These are phyloP conservation scores for Cladophialophora carrionii DNA, from an alignment of 2,329 filamentous ascomycete species.

Conservation along the genomic window DNA sequence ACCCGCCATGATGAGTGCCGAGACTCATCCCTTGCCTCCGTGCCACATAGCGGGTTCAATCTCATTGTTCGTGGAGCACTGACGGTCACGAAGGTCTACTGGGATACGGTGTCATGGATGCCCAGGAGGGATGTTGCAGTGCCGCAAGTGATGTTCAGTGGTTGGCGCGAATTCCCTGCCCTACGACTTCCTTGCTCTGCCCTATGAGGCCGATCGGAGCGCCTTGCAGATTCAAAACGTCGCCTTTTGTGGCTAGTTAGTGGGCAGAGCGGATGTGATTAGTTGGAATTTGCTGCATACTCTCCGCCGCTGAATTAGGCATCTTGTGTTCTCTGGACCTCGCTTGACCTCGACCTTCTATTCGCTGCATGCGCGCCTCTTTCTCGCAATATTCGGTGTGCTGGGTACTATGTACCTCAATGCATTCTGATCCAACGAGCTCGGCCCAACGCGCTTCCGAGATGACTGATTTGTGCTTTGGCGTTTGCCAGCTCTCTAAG, in stretches of 20 bases:
- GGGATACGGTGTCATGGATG: too few relatives aligned
- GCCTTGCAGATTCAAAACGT: neutral
- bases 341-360: neutral
- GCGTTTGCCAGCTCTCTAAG: neutral
- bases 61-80: neutral
- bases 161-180: neutral
- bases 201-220: conserved; percentile 5
- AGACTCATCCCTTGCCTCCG: neutral
- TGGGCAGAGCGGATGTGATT: neutral
- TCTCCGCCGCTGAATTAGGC: neutral
- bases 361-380: conserved; percentile 1
- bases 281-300: neutral
- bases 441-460: conserved; percentile 10
- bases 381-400: neutral
- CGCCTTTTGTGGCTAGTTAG: neutral
- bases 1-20: neutral
- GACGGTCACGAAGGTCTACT: neutral
- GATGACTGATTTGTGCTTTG: conserved; percentile 6
- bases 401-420: neutral
- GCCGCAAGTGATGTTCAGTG: neutral
- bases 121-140: neutral
- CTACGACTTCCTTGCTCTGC: conserved; percentile 1
- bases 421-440: neutral
- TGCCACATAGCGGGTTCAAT: neutral
- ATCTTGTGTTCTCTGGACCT: neutral